phyloP scores from a whole-genome alignment of 352 stramenopile genomes.

The Aphanomyces astaci region DNA sequence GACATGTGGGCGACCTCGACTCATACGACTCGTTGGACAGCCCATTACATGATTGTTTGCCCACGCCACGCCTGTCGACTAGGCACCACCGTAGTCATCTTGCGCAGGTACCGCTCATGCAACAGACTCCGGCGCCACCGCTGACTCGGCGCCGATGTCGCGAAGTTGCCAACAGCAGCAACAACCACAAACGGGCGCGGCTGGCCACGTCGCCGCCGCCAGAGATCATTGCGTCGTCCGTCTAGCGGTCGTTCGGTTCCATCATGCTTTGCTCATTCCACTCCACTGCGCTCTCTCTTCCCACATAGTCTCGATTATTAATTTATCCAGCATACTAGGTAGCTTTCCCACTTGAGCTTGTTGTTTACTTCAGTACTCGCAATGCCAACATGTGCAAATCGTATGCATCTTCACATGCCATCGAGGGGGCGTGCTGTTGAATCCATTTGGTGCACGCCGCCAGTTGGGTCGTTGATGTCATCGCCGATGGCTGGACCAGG shows the following conservation, averaged over 20 bases:
- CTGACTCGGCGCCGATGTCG: constrained; percentile 2
- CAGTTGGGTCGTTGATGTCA: constrained; percentile 43
- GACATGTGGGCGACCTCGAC: constrained; percentile 12
- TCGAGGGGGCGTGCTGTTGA: constrained; percentile 43
- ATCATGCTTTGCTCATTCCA: not conserved
- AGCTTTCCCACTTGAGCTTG: not conserved
- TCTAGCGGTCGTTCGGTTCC: not conserved
- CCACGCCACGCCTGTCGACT: not conserved
- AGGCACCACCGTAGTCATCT: not conserved
- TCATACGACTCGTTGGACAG: constrained; percentile 1
- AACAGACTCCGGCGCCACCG: constrained; percentile 1
- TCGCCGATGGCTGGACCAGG: constrained; percentile 56
- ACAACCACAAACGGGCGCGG: constrained; percentile 16
- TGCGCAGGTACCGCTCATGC: not conserved
- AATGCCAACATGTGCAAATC: constrained; percentile 65
- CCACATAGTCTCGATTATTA: constrained; percentile 20
- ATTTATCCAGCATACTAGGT: constrained; percentile 20
- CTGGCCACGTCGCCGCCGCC: not conserved
- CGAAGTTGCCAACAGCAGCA: constrained; percentile 3
- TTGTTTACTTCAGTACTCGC: not conserved
- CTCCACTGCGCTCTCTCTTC: not conserved
- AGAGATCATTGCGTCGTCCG: constrained; percentile 13
- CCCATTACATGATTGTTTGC: constrained; percentile 6
- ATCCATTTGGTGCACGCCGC: constrained; percentile 52
- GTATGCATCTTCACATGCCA: constrained; percentile 38